Percentiles rank a stretch among this genome's conserved stretches.
phyloP scores from a whole-genome alignment of 2,329 filamentous ascomycete genomes.

The Diaporthe sp. region DNA sequence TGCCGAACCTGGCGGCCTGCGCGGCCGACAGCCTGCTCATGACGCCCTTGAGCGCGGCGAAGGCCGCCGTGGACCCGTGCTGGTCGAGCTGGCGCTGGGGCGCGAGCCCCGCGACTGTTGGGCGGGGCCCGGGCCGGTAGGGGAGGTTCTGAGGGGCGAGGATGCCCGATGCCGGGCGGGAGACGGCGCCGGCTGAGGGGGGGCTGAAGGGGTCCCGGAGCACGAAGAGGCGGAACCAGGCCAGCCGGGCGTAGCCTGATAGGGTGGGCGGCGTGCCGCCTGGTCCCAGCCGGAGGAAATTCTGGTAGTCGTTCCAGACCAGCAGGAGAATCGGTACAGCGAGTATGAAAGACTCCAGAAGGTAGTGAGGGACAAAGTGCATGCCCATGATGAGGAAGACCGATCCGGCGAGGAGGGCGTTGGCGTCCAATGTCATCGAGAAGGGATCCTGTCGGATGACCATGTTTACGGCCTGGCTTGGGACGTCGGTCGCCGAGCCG shows the following conservation, averaged over 20 bases:
- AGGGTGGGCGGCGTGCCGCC: slow-evolving; percentile 85
- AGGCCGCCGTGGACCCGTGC: slow-evolving; percentile 66
- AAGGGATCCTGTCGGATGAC: slow-evolving; percentile 65
- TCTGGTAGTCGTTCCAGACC: slow-evolving; percentile 79
- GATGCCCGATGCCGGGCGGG: slow-evolving; percentile 70
- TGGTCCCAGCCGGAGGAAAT: slow-evolving; percentile 83
- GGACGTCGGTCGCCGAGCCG: slow-evolving; percentile 40
- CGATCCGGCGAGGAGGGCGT: slow-evolving; percentile 61
- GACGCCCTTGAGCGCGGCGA: slow-evolving; percentile 66
- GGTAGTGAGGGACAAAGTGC: slow-evolving; percentile 63
- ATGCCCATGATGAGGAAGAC: slow-evolving; percentile 65
- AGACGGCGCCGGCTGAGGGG: slow-evolving; percentile 63
- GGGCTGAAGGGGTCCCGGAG: slow-evolving; percentile 78
- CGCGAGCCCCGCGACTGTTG: slow-evolving; percentile 80
- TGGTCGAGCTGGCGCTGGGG: slow-evolving; percentile 86
- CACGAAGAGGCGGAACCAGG: slow-evolving; percentile 78
- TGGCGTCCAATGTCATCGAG: slow-evolving; percentile 66
- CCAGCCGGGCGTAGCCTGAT: slow-evolving; percentile 79
- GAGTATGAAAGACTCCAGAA: slow-evolving; percentile 64
- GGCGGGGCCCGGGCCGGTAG: slow-evolving; percentile 73
- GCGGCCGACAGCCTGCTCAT: slow-evolving; percentile 65
- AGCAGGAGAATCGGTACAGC: slow-evolving; percentile 64
- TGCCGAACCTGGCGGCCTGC: slow-evolving; percentile 65
- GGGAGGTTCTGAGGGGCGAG: slow-evolving; percentile 69
- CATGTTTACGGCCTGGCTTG: slow-evolving; percentile 54